phyloP scores from a whole-genome alignment of 306 rosid species.

The Pterocarpus santalinus region DNA sequence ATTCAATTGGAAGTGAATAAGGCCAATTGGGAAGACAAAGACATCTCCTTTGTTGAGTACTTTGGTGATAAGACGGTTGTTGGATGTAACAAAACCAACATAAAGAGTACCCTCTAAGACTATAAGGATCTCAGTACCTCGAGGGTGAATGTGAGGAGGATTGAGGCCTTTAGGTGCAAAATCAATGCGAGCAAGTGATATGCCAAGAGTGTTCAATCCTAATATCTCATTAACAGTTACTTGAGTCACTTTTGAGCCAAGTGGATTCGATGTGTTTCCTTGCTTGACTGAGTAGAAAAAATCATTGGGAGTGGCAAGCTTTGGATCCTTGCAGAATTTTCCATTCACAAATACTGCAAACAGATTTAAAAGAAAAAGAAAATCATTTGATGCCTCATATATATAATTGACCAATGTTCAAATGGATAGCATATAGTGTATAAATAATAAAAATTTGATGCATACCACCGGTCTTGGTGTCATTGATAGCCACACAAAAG shows the following conservation, averaged over 20 bases:
- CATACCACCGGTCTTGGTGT: slow-evolving; percentile 19
- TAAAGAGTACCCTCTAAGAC: slow-evolving; percentile 50
- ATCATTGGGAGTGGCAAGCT: slow-evolving; percentile 25
- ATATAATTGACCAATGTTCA: too few relatives aligned
- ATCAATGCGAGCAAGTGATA: slow-evolving; percentile 35
- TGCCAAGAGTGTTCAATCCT: slow-evolving; percentile 41
- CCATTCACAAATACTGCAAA: slow-evolving; percentile 53
- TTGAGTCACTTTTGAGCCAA: slow-evolving; percentile 25
- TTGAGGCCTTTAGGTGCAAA: slow-evolving; percentile 20
- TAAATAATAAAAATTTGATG: too few relatives aligned
- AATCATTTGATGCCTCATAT: too few relatives aligned
- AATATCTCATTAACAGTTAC: slow-evolving; percentile 1
- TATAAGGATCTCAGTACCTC: slow-evolving; percentile 38
- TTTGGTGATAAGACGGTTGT: slow-evolving; percentile 32
- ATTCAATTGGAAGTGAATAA: slow-evolving; percentile 48
- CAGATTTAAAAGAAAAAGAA: too few relatives aligned
- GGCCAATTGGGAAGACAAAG: slow-evolving; percentile 45
- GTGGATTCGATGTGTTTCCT: slow-evolving; percentile 36
- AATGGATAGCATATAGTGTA: too few relatives aligned
- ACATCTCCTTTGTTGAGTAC: slow-evolving; percentile 45
- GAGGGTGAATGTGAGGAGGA: slow-evolving; percentile 39
- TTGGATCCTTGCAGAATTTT: slow-evolving; percentile 55
- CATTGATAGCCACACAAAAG: slow-evolving; percentile 48
- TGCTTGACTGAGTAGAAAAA: slow-evolving; percentile 38
- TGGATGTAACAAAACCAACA: slow-evolving; percentile 50